These are phyloP conservation scores for Penicilliopsis zonata DNA, from an alignment of 495 filamentous ascomycete genomes.

Conservation along the genomic window DNA sequence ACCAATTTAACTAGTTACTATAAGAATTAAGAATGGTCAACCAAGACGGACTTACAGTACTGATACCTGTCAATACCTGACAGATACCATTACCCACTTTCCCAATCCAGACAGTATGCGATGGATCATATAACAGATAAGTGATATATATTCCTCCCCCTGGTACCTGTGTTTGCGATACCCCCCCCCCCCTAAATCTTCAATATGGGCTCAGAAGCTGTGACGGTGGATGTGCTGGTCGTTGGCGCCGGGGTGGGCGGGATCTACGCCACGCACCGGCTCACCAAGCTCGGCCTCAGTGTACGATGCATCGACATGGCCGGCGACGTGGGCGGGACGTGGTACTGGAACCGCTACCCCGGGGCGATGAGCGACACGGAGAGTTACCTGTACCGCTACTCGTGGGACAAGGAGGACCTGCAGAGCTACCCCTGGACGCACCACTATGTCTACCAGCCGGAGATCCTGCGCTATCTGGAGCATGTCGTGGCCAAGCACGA, in stretches of 20 bases:
- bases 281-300: conserved; percentile 31
- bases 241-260: conserved; percentile 42
- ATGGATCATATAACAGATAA: too few species aligned
- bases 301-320: too few species aligned
- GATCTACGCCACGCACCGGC: conserved; percentile 26
- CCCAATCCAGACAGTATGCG: too few species aligned
- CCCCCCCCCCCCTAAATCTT: too few species aligned
- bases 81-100: too few species aligned
- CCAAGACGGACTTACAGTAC: too few species aligned
- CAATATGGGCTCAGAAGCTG: too few species aligned
- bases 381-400: conserved; percentile 12
- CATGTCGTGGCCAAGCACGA: conserved; percentile 14
- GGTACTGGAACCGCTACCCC: conserved; percentile 31
- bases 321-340: conserved; percentile 37
- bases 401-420: conserved; percentile 13
- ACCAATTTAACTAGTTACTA: too few species aligned
- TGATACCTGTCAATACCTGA: too few species aligned
- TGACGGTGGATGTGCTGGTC: conserved; percentile 40
- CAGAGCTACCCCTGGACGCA: conserved; percentile 18
- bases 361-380: conserved; percentile 17
- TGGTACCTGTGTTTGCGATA: too few species aligned
- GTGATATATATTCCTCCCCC: too few species aligned
- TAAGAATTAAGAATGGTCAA: too few species aligned
- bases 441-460: conserved; percentile 11
- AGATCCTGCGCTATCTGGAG: conserved; percentile 12